phyloP scores from a whole-genome alignment of 306 rosid genomes.

The Vigna angularis region DNA sequence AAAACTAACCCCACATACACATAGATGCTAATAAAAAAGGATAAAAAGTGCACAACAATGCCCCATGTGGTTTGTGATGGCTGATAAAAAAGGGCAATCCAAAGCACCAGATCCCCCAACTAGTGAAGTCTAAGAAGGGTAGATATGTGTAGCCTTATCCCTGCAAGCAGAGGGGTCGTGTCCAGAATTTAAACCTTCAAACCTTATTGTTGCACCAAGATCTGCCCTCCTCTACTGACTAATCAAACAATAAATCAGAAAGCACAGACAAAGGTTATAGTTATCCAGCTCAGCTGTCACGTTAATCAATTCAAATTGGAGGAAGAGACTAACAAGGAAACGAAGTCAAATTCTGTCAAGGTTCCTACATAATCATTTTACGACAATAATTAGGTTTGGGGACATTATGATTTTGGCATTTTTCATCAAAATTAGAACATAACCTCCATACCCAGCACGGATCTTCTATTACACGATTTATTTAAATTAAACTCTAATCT shows the following conservation, averaged over 20 bases:
- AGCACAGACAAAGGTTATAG: background rate
- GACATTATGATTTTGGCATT: background rate
- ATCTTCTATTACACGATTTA: background rate
- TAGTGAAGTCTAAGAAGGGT: background rate
- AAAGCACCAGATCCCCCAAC: background rate
- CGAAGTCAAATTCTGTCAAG: background rate
- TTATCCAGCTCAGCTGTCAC: background rate
- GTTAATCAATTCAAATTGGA: background rate
- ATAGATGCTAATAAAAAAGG: background rate
- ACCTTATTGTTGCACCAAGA: background rate
- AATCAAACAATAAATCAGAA: conserved; percentile 2
- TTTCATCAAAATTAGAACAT: background rate
- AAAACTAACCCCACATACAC: background rate
- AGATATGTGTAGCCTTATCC: background rate
- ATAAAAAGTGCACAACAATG: background rate
- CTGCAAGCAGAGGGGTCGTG: background rate
- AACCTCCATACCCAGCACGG: background rate
- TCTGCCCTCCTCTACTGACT: background rate
- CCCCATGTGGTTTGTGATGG: background rate
- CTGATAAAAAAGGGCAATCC: background rate
- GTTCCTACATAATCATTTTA: background rate
- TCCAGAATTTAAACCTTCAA: background rate
- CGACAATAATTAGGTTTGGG: background rate
- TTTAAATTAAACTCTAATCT: background rate
- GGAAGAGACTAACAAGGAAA: conserved; percentile 1